These are phyloP conservation scores for Eucalyptus erythrocorys DNA, from an alignment of 345 rosid species.

Conservation along the genomic window DNA sequence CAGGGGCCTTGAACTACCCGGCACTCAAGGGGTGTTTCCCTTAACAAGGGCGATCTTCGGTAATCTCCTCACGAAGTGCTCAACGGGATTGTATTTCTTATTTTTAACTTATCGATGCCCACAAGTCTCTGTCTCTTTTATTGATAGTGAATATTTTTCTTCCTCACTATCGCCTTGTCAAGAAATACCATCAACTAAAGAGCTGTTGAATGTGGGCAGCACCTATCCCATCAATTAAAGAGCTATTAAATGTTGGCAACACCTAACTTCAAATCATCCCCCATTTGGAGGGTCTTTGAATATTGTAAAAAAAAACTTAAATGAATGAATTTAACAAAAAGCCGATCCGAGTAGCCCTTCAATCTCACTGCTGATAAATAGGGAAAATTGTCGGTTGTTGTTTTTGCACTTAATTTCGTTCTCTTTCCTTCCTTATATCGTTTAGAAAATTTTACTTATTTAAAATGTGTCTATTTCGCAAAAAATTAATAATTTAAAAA, in stretches of 20 bases:
- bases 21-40: too few relatives aligned
- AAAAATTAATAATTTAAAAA: neutral
- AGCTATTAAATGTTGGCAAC: rapidly evolving
- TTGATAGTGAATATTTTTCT: too few relatives aligned
- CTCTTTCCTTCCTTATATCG: neutral
- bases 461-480: rapidly evolving
- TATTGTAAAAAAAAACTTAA: too few relatives aligned
- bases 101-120: rapidly evolving
- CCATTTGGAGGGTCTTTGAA: rapidly evolving
- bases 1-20: too few relatives aligned
- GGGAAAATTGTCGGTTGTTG: rapidly evolving
- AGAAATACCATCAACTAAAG: rapidly evolving
- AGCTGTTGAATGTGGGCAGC: rapidly evolving
- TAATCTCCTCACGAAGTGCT: rapidly evolving
- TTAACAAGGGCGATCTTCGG: too few relatives aligned
- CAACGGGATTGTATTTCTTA: rapidly evolving
- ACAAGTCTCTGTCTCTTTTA: too few relatives aligned
- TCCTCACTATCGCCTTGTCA: rapidly evolving
- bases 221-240: rapidly evolving
- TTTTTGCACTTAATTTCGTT: neutral
- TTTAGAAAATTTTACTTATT: neutral
- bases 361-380: neutral
- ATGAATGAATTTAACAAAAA: too few relatives aligned
- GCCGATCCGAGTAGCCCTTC: rapidly evolving
- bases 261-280: too few relatives aligned